Evolutionary conservation across 768 basidiomycete species (phyloP).

Genomic region (Suillus brevipes): DNA sequence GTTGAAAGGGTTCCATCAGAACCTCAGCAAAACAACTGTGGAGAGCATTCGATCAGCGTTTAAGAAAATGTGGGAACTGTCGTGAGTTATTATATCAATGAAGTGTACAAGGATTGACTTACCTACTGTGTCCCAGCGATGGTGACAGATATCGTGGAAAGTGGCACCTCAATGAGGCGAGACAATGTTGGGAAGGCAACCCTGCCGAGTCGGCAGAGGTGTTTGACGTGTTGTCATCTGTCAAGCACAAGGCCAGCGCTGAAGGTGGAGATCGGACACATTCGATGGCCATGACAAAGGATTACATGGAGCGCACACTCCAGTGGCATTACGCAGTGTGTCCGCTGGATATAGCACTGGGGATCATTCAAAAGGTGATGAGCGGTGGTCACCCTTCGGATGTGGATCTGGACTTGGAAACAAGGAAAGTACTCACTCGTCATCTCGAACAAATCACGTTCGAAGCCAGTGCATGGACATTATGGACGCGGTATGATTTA

Average conservation of each 20-base stretch:
- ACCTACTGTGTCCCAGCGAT: background rate
- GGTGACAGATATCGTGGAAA: background rate
- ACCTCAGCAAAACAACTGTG: background rate
- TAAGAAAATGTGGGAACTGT: slow-evolving; percentile 10
- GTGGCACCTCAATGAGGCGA: background rate
- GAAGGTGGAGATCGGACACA: slow-evolving; percentile 27
- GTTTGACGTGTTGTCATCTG: slow-evolving; percentile 21
- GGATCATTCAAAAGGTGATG: background rate
- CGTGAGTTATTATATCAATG: background rate
- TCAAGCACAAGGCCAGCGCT: slow-evolving; percentile 22
- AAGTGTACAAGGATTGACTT: no score
- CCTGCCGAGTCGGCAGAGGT: slow-evolving; percentile 29
- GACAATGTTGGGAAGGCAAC: slow-evolving; percentile 20
- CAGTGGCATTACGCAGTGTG: background rate
- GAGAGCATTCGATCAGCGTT: slow-evolving; percentile 9
- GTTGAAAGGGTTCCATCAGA: slow-evolving; percentile 4
- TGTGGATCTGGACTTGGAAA: background rate
- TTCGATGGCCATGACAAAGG: slow-evolving; percentile 25
- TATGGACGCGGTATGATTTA: slow-evolving; percentile 3
- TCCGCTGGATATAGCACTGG: background rate
- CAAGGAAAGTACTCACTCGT: background rate
- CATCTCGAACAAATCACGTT: slow-evolving; percentile 1
- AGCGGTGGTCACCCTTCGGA: background rate
- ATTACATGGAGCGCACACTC: background rate
- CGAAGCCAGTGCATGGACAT: background rate